These are phyloP conservation scores for Passalora sequoiae DNA, from an alignment of 2,329 filamentous ascomycete genomes.

Conservation along the genomic window DNA sequence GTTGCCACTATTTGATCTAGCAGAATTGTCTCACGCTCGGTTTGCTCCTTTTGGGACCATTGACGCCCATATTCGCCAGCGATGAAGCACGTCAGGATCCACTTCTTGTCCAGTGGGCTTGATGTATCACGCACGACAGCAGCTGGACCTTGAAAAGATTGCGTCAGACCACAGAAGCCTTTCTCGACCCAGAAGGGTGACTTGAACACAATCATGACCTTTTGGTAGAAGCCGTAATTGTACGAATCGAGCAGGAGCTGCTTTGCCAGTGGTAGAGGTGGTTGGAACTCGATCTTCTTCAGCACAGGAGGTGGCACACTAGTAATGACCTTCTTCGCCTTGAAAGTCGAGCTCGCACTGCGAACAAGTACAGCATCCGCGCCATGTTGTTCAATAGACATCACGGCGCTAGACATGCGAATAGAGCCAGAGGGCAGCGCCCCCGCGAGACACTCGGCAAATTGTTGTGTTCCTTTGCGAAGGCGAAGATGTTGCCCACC, in stretches of 20 bases:
- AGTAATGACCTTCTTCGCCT: slow-evolving; percentile 44
- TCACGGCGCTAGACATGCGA: slow-evolving; percentile 21
- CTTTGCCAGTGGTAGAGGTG: slow-evolving; percentile 41
- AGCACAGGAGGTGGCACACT: slow-evolving; percentile 45
- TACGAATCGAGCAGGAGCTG: slow-evolving; percentile 34
- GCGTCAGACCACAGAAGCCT: slow-evolving; percentile 43
- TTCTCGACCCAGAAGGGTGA: slow-evolving; percentile 43
- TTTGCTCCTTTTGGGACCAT: slow-evolving; percentile 29
- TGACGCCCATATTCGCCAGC: slow-evolving; percentile 33
- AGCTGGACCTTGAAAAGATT: slow-evolving; percentile 44
- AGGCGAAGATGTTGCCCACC: slow-evolving; percentile 51
- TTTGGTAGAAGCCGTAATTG: slow-evolving; percentile 46
- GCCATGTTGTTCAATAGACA: slow-evolving; percentile 1
- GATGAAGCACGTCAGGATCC: slow-evolving; percentile 38
- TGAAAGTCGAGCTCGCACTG: slow-evolving; percentile 25
- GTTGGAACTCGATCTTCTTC: slow-evolving; percentile 44
- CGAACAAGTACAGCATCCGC: slow-evolving; percentile 21
- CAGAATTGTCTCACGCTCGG: no score
- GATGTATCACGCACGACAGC: slow-evolving; percentile 44
- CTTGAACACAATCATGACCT: slow-evolving; percentile 45
- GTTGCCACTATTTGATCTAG: slow-evolving; percentile 33
- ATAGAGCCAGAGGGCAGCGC: slow-evolving; percentile 25
- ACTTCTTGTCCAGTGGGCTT: slow-evolving; percentile 15
- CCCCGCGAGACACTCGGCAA: slow-evolving; percentile 35
- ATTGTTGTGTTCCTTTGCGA: slow-evolving; percentile 43